These are phyloP conservation scores for Rhodotorula sp. DNA, from an alignment of 1,284 basidiomycete species.

Conservation along the genomic window DNA sequence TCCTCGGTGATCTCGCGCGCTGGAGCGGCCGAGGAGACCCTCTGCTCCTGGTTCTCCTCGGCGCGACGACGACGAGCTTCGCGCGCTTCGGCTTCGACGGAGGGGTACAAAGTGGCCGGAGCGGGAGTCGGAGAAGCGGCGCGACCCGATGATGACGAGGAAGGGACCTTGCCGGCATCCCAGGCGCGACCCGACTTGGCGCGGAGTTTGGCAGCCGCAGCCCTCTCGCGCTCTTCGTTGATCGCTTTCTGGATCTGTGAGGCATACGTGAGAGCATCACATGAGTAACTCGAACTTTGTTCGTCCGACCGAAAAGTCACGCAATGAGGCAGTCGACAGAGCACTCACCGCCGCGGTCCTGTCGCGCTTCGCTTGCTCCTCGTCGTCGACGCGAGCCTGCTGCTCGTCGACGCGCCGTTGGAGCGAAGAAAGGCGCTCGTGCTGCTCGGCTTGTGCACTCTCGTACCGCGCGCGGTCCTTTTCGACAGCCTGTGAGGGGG, in stretches of 20 bases:
- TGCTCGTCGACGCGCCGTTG: constrained; percentile 12
- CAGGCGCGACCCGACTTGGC: constrained; percentile 36
- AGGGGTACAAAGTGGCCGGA: constrained; percentile 13
- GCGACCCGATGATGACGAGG: neutral
- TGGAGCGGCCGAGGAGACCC: neutral
- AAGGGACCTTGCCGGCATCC: constrained; percentile 35
- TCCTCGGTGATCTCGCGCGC: neutral
- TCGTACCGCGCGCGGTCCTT: constrained; percentile 10
- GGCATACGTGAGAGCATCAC: neutral
- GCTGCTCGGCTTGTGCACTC: constrained; percentile 1
- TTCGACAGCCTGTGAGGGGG: constrained; percentile 3
- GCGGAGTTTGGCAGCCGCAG: constrained; percentile 37
- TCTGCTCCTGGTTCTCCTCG: neutral
- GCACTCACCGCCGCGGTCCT: constrained; percentile 10
- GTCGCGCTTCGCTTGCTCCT: constrained; percentile 8
- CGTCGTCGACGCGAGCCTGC: neutral
- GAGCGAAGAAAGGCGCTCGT: neutral
- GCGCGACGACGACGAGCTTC: neutral
- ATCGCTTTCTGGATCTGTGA: constrained; percentile 35
- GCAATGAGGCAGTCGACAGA: too few relatives aligned
- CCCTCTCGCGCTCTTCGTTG: constrained; percentile 33
- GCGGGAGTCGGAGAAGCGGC: neutral
- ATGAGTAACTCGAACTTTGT: neutral
- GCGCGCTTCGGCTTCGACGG: constrained; percentile 7
- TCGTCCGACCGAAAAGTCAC: neutral